A percentile compares a stretch with the other conserved stretches of the same genome.
These are phyloP conservation scores for Tuber magnatum DNA, from an alignment of 495 filamentous ascomycete genomes.

Conservation along the genomic window DNA sequence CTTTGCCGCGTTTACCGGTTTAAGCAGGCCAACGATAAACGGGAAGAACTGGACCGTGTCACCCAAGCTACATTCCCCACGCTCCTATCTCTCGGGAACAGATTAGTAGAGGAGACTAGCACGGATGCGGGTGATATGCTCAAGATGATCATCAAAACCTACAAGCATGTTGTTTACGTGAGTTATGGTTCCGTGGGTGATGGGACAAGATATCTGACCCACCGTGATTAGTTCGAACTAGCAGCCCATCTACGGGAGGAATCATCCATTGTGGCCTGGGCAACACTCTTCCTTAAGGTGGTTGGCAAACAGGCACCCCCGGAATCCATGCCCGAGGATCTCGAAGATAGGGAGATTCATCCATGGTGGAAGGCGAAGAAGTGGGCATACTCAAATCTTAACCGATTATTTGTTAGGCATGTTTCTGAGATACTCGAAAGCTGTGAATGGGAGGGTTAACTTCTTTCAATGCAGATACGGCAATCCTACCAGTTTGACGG, in stretches of 20 bases:
- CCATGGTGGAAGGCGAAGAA: conserved; percentile 99
- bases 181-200: conserved; percentile 41
- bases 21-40: conserved; percentile 68
- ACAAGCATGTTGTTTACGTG: conserved; percentile 96
- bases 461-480: conserved; percentile 60
- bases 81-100: conserved; percentile 74
- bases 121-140: conserved; percentile 95
- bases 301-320: conserved; percentile 78
- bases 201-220: conserved; percentile 18
- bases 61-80: conserved; percentile 87
- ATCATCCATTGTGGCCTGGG: conserved; percentile 84
- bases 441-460: conserved; percentile 12
- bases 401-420: conserved; percentile 86
- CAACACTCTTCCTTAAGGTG: conserved; percentile 81
- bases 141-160: conserved; percentile 85
- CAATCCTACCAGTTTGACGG: conserved; percentile 64
- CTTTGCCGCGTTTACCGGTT: conserved; percentile 91
- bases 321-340: conserved; percentile 69
- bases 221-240: conserved; percentile 67
- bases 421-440: conserved; percentile 29
- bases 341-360: conserved; percentile 79
- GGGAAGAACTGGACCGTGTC: conserved; percentile 87
- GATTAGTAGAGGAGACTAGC: conserved; percentile 80
- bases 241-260: conserved; percentile 67
- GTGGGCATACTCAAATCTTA: conserved; percentile 96